Evolutionary conservation across 2,329 filamentous ascomycete species (phyloP).

Genomic region (Calonectria honghensis): DNA sequence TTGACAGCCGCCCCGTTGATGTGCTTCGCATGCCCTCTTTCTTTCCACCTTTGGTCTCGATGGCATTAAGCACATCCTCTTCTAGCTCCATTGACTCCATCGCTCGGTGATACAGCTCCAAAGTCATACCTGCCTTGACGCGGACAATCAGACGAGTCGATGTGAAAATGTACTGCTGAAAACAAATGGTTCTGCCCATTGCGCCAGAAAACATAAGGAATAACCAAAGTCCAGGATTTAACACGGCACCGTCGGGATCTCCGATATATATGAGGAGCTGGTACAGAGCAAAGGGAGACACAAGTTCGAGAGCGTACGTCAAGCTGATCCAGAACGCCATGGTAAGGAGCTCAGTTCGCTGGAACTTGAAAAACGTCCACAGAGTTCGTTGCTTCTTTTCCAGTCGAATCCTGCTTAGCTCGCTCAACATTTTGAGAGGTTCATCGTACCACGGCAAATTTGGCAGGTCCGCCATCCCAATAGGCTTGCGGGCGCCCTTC

Average conservation of each 20-base stretch:
- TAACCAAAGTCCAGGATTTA: neutral
- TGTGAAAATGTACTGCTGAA: constrained; percentile 7
- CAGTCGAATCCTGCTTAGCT: neutral
- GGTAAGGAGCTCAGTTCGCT: neutral
- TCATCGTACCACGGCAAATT: constrained; percentile 13
- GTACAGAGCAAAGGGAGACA: constrained; percentile 9
- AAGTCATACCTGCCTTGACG: constrained; percentile 11
- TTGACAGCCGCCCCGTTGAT: neutral
- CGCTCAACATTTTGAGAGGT: neutral
- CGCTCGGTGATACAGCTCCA: constrained; percentile 9
- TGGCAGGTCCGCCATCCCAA: constrained; percentile 11
- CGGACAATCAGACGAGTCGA: constrained; percentile 16
- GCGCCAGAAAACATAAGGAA: constrained; percentile 8
- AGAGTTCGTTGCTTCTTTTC: constrained; percentile 5
- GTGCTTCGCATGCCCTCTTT: constrained; percentile 4
- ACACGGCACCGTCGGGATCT: neutral
- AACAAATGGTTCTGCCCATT: constrained; percentile 5
- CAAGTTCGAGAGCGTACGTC: neutral
- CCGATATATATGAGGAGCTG: constrained; percentile 11
- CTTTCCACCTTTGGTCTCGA: neutral
- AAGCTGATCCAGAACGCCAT: neutral
- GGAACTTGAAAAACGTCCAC: constrained; percentile 10
- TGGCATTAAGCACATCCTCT: constrained; percentile 12
- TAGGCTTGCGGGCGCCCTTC: neutral
- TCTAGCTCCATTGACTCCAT: constrained; percentile 11